Evolutionary conservation across 2,329 filamentous ascomycete genomes (phyloP).

Genomic region (Ceratocystis lukuohia): DNA sequence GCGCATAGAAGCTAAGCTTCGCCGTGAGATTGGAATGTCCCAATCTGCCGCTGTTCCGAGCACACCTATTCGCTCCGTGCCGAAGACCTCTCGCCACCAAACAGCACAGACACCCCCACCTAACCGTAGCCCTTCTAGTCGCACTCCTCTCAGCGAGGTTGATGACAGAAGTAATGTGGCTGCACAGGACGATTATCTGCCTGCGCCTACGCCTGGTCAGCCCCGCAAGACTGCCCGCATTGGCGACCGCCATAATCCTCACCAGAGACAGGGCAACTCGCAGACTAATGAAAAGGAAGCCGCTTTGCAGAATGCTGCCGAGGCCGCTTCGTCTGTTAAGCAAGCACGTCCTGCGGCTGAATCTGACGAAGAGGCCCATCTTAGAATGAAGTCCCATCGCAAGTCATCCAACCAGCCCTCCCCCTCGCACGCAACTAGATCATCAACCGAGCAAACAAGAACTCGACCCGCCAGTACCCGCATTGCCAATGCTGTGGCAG

Average conservation of each 20-base stretch:
- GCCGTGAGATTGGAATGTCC: conserved; percentile 43
- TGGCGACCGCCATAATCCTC: conserved; percentile 62
- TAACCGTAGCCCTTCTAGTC: conserved; percentile 59
- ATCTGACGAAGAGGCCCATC: conserved; percentile 69
- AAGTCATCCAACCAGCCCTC: conserved; percentile 37
- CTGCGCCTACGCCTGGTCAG: conserved; percentile 88
- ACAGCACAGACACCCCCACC: conserved; percentile 75
- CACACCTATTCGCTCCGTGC: conserved; percentile 49
- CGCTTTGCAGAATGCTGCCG: conserved; percentile 40
- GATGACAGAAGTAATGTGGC: conserved; percentile 59
- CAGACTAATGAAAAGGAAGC: conserved; percentile 36
- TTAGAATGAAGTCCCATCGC: conserved; percentile 57
- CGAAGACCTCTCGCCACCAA: conserved; percentile 48
- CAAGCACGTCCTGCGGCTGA: conserved; percentile 39
- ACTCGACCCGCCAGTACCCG: conserved; percentile 60
- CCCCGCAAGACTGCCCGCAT: conserved; percentile 70
- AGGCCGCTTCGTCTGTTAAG: conserved; percentile 47
- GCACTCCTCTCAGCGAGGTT: conserved; percentile 86
- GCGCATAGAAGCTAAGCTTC: conserved; percentile 56
- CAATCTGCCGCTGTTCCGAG: conserved; percentile 34
- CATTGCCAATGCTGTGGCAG: background rate
- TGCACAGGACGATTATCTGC: conserved; percentile 79
- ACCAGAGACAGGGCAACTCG: conserved; percentile 43
- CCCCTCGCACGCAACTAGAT: conserved; percentile 8
- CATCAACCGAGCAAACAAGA: conserved; percentile 12